Percentiles rank a stretch among this genome's conserved stretches.
Conservation (phyloP, 2,329 filamentous ascomycete genomes). For the Sclerotinia sclerotiorum region DNA sequence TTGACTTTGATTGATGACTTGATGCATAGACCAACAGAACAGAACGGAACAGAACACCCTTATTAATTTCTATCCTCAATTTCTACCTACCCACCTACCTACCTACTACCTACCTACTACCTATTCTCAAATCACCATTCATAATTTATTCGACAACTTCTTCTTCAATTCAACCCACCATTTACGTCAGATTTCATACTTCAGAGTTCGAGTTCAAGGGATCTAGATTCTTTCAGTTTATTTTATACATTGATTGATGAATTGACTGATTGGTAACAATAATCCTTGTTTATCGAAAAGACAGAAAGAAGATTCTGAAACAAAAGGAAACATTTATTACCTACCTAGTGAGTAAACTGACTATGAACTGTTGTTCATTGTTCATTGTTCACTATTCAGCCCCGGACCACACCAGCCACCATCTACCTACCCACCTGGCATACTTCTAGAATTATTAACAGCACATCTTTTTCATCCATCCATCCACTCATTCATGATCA, state of each 20-base stretch:
- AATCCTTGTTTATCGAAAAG: neutral
- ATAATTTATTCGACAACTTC: neutral
- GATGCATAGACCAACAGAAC: constrained; percentile 17
- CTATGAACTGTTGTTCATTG: constrained; percentile 4
- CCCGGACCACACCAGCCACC: neutral
- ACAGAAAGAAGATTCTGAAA: neutral
- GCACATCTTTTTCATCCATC: neutral
- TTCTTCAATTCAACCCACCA: neutral
- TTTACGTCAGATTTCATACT: neutral
- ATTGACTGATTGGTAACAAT: too few relatives aligned
- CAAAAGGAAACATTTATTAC: neutral
- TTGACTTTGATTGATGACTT: neutral
- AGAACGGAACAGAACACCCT: neutral
- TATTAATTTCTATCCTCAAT: too few relatives aligned
- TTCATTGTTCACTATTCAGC: too few relatives aligned
- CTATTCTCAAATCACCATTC: neutral
- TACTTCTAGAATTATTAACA: constrained; percentile 6
- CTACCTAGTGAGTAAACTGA: neutral
- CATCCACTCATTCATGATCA: neutral
- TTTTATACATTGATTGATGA: too few relatives aligned
- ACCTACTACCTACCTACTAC: too few relatives aligned
- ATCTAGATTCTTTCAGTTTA: neutral
- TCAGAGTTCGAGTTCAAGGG: too few relatives aligned
- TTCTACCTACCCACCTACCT: too few relatives aligned
- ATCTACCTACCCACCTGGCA: neutral